Conservation (phyloP, 2,329 filamentous ascomycete genomes). For the Colletotrichum sp. region DNA sequence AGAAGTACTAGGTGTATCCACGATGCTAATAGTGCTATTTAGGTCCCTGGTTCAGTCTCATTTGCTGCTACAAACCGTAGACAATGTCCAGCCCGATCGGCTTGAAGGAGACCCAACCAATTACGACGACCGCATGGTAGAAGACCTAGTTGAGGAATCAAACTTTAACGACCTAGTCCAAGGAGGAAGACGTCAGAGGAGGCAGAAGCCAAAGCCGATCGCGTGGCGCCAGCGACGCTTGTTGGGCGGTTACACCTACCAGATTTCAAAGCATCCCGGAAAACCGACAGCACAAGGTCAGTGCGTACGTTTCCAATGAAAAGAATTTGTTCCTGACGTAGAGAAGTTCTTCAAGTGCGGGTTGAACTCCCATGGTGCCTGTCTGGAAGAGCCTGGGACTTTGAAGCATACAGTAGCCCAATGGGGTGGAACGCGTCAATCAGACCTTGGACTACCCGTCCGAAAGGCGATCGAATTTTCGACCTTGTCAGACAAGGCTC, state of each 20-base stretch:
- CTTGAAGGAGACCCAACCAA: fast-evolving
- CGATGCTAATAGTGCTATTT: fast-evolving
- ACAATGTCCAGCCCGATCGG: neutral
- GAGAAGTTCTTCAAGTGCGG: neutral
- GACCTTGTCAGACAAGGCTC: neutral
- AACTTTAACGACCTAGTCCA: too few relatives aligned
- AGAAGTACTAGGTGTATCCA: fast-evolving
- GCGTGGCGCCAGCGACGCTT: neutral
- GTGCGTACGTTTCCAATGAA: fast-evolving
- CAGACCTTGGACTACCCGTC: neutral
- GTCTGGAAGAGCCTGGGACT: neutral
- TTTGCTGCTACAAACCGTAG: neutral
- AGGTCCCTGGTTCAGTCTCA: neutral
- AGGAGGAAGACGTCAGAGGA: neutral
- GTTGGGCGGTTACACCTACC: neutral
- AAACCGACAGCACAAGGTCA: neutral
- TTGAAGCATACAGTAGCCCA: neutral
- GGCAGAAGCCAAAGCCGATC: neutral
- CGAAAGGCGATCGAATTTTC: neutral
- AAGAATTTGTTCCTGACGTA: fast-evolving
- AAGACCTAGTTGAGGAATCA: neutral
- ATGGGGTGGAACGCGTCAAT: neutral
- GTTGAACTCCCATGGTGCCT: neutral
- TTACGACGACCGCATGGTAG: fast-evolving
- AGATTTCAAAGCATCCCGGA: neutral